Conservation (phyloP, 2,329 filamentous ascomycete genomes). For the Mycosphaerella sp. region DNA sequence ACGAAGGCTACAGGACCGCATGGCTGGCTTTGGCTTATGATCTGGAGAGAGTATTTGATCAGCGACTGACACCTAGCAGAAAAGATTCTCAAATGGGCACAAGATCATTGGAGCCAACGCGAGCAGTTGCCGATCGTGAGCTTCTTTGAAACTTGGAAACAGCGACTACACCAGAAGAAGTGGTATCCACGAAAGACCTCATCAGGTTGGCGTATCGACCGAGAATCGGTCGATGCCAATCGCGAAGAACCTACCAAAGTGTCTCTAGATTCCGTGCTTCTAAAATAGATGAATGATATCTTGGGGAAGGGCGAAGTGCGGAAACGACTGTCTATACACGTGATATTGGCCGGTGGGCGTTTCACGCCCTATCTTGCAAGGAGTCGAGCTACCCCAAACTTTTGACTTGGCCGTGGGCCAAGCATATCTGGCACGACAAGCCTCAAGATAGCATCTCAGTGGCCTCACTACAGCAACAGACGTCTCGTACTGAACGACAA, state of each 20-base stretch:
- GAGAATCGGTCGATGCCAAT: not conserved
- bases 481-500: not conserved
- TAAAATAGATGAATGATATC: not conserved
- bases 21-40: constrained; percentile 11
- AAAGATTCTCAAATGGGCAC: not conserved
- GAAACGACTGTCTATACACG: not conserved
- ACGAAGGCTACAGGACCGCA: constrained; percentile 2
- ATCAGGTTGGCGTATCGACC: not conserved
- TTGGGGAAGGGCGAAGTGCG: not conserved
- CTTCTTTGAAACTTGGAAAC: not conserved
- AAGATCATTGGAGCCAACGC: not conserved
- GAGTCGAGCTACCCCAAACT: constrained; percentile 4
- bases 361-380: constrained; percentile 7
- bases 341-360: constrained; percentile 2
- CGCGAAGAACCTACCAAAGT: not conserved
- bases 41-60: constrained; percentile 4
- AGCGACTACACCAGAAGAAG: not conserved
- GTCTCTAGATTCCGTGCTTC: not conserved
- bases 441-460: not conserved
- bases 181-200: not conserved
- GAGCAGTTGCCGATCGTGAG: not conserved
- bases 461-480: not conserved
- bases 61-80: not conserved
- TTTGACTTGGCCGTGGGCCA: constrained; percentile 3
- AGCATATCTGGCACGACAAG: not conserved